Evolutionary conservation across 345 rosid species (phyloP).

Genomic region (Salix viminalis): DNA sequence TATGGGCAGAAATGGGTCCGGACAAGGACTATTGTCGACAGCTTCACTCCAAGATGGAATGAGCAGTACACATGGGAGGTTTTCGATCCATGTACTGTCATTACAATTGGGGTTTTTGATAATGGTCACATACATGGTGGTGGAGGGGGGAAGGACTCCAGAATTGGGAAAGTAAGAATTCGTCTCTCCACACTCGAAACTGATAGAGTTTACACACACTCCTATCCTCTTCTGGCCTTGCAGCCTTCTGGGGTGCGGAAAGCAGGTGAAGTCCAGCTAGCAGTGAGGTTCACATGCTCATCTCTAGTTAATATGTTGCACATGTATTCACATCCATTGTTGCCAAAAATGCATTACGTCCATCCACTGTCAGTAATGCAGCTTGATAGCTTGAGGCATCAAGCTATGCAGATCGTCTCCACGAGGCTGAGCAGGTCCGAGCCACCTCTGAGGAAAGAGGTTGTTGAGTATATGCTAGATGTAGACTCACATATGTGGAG

Average conservation of each 20-base stretch:
- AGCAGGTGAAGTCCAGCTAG: constrained; percentile 27
- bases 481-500: constrained; percentile 36
- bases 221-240: constrained; percentile 28
- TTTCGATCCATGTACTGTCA: constrained; percentile 32
- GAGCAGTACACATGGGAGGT: constrained; percentile 34
- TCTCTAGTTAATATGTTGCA: constrained; percentile 27
- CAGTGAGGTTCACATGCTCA: constrained; percentile 33
- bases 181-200: constrained; percentile 30
- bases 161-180: constrained; percentile 33
- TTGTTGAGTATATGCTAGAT: constrained; percentile 32
- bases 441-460: constrained; percentile 27
- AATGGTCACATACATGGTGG: constrained; percentile 24
- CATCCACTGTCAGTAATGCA: constrained; percentile 30
- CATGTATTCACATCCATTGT: constrained; percentile 30
- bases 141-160: constrained; percentile 25
- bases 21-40: constrained; percentile 29
- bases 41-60: constrained; percentile 26
- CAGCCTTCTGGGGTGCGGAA: constrained; percentile 26
- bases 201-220: constrained; percentile 29
- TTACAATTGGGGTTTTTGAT: constrained; percentile 29
- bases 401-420: constrained; percentile 29
- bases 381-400: constrained; percentile 32
- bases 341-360: constrained; percentile 35
- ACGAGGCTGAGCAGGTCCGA: constrained; percentile 28
- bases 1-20: constrained; percentile 34